Percentiles rank a stretch among this genome's conserved stretches.
phyloP scores from a whole-genome alignment of 169 alveolate genomes.

The Eimeria tenella region DNA sequence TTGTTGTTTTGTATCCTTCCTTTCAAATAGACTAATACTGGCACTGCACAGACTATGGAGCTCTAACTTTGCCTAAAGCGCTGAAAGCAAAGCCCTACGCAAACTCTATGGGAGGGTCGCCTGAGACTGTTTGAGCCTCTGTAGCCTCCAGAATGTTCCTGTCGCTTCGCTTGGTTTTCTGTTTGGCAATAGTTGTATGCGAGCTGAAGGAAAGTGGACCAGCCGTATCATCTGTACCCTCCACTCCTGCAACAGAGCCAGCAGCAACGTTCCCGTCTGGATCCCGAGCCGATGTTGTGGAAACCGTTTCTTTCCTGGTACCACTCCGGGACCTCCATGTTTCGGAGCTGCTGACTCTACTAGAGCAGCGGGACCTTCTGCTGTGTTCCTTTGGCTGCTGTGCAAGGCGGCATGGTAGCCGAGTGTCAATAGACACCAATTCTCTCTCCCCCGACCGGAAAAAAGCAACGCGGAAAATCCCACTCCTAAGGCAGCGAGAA shows the following conservation, averaged over 20 bases:
- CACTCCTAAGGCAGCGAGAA: constrained; percentile 40
- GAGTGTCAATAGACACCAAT: constrained; percentile 59
- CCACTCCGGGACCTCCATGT: constrained; percentile 19
- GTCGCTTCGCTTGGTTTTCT: neutral
- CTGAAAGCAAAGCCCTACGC: neutral
- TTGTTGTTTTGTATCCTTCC: no score
- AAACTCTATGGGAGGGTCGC: constrained; percentile 41
- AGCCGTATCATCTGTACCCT: neutral
- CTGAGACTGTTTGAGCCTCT: constrained; percentile 17
- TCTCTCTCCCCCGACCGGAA: constrained; percentile 54
- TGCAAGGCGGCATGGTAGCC: constrained; percentile 49
- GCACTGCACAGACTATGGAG: no score
- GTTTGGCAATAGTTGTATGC: neutral
- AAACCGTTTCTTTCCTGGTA: constrained; percentile 38
- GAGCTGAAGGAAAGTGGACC: neutral
- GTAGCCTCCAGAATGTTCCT: neutral
- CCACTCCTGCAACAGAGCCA: neutral
- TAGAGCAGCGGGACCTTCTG: constrained; percentile 44
- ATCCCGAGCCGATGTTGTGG: neutral
- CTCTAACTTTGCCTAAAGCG: neutral
- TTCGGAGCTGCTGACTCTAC: neutral
- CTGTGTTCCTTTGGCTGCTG: constrained; percentile 55
- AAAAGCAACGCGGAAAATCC: constrained; percentile 33
- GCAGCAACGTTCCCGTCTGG: neutral
- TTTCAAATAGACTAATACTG: no score